Evolutionary conservation across 2,329 filamentous ascomycete species (phyloP), one percentile per base, ranked within the genome.

Genomic region (Pyrenophora tritici-repentis): DNA sequence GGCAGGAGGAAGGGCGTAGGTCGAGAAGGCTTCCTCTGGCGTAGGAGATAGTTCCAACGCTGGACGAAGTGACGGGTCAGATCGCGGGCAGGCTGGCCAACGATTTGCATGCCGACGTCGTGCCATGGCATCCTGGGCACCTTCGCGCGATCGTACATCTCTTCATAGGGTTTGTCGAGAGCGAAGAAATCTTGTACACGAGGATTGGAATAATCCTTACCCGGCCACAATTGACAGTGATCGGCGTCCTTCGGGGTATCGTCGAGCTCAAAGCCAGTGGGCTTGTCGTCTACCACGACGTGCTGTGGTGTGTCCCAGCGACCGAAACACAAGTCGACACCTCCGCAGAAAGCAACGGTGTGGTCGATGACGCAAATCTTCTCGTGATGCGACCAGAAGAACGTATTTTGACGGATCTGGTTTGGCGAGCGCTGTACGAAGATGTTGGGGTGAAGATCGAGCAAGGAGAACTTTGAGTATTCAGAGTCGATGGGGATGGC

Each of bases 311-410:
- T 96, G 71, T 97, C 94, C 94, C 94, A 99, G 63, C 94, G 85
- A 39, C 94, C 94, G 72, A 97, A 97, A 75, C 94, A 99, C 17
- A 99, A 80, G 77, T 99, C 94, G 56, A 99, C 90, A 31, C 94
- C 94, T 53, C 94, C 94, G 41, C 96, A 87, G 72, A 99, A 97
- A 9, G 93, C 94, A 42, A 97, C 86, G 46, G 93, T 94, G 68
- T 97, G 94, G 70, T 99, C 94, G 14, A 99, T 89, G 34, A 99
- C 86, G 67, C 91, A 93, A n/a, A 99, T 83, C 75, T 99, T 99
- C 73, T 99, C 94, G 75, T 99, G 94, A 70, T 99, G 94, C 1
- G 94, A 94, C 81, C 95, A 99, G 79, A 99, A 99, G 78, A 99
- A 99, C 38, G 96, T 96, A 66, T 97, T 97, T 76, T 99, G 96